Evolutionary conservation across 805 yeast species (phyloP).

Genomic region (Metschnikowia baotianmanensis): DNA sequence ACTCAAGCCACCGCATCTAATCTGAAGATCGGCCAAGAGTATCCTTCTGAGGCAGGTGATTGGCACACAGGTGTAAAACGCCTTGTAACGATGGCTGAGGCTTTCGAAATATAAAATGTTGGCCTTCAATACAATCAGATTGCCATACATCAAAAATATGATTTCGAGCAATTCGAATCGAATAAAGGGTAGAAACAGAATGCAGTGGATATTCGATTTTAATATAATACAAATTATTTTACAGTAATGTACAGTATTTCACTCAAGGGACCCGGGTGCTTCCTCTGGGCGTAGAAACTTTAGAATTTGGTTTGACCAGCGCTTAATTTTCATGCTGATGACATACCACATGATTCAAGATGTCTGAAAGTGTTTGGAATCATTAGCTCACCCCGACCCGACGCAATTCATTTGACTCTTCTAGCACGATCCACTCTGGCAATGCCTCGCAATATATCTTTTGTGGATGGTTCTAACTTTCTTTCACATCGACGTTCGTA

Average conservation of each 20-base stretch:
- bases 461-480: constrained; percentile 3
- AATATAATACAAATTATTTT: constrained; percentile 7
- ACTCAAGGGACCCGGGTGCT: no score
- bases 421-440: constrained; percentile 8
- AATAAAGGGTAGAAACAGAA: not conserved
- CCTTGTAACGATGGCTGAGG: constrained; percentile 68
- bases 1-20: constrained; percentile 55
- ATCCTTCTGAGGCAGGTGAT: constrained; percentile 74
- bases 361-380: no score
- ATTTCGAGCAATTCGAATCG: no score
- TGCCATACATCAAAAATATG: no score
- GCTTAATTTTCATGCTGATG: no score
- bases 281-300: no score
- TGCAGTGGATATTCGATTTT: not conserved
- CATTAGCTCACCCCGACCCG: no score
- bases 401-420: not conserved
- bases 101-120: constrained; percentile 15
- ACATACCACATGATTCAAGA: no score
- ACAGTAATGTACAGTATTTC: constrained; percentile 10
- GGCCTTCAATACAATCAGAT: not conserved
- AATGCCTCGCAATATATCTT: constrained; percentile 14
- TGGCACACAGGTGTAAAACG: constrained; percentile 95
- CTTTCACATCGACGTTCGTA: constrained; percentile 10
- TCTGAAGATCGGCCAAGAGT: constrained; percentile 58
- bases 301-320: no score